phyloP scores from a whole-genome alignment of 768 basidiomycete species.

The Termitomyces sp. region DNA sequence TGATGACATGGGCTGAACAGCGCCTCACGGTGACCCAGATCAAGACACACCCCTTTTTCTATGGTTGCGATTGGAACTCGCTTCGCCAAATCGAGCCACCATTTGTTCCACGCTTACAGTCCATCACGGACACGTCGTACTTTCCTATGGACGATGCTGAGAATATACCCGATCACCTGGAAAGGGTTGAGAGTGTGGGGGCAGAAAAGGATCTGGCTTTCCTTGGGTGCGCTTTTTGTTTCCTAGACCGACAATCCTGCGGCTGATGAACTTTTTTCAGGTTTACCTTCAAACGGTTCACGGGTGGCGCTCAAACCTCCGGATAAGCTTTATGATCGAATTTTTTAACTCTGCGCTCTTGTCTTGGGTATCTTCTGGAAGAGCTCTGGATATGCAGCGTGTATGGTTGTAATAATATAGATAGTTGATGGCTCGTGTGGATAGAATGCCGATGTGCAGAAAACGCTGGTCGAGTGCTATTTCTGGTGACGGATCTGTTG shows the following conservation, averaged over 20 bases:
- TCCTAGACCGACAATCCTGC: not conserved
- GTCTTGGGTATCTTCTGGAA: not conserved
- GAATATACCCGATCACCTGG: conserved; percentile 56
- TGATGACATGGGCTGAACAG: conserved; percentile 80
- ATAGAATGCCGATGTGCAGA: not conserved
- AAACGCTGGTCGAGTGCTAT: too few species aligned
- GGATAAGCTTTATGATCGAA: conserved; percentile 5
- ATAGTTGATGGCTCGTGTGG: not conserved
- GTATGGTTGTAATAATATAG: not conserved
- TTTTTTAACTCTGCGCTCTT: not conserved
- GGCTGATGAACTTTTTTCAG: conserved; percentile 27
- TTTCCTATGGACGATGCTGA: conserved; percentile 94
- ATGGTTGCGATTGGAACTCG: conserved; percentile 89
- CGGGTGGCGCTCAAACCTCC: conserved; percentile 26
- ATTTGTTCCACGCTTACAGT: conserved; percentile 89
- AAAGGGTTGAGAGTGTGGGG: conserved; percentile 53
- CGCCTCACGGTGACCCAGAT: conserved; percentile 80
- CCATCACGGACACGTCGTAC: conserved; percentile 91
- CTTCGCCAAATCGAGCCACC: conserved; percentile 94
- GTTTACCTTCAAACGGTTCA: conserved; percentile 81
- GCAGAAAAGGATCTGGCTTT: conserved; percentile 67
- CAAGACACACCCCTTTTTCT: conserved; percentile 92
- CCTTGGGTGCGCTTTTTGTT: conserved; percentile 40
- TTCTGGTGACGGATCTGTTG: not conserved
- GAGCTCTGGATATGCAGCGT: not conserved